Evolutionary conservation across 2,329 filamentous ascomycete genomes (phyloP).

Genomic region (Hymenoscyphus repandus): DNA sequence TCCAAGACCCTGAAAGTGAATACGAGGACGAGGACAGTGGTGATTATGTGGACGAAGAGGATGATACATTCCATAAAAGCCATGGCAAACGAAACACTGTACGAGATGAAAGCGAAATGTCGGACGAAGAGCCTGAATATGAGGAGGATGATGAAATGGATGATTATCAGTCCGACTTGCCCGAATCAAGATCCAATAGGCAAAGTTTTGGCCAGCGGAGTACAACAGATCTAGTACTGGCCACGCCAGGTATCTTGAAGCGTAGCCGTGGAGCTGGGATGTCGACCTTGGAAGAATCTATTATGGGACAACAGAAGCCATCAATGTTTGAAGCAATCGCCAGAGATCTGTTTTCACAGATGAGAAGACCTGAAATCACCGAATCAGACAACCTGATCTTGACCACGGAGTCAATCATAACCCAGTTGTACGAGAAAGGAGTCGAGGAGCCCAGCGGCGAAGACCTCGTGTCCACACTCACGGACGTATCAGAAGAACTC

Average conservation of each 20-base stretch:
- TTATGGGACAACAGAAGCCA: slow-evolving; percentile 11
- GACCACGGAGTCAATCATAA: slow-evolving; percentile 67
- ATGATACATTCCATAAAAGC: slow-evolving; percentile 34
- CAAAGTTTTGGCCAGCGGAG: slow-evolving; percentile 32
- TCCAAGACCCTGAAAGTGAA: slow-evolving; percentile 30
- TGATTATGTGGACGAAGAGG: slow-evolving; percentile 35
- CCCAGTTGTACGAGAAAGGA: slow-evolving; percentile 58
- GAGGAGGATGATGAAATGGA: slow-evolving; percentile 32
- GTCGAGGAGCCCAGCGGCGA: slow-evolving; percentile 50
- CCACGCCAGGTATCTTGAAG: slow-evolving; percentile 12
- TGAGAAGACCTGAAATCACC: slow-evolving; percentile 53
- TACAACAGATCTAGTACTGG: slow-evolving; percentile 42
- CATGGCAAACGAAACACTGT: slow-evolving; percentile 34
- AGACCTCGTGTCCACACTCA: slow-evolving; percentile 50
- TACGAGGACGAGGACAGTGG: slow-evolving; percentile 35
- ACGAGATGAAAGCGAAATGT: slow-evolving; percentile 34
- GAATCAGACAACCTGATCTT: slow-evolving; percentile 71
- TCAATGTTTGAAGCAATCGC: slow-evolving; percentile 60
- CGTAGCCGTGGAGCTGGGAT: slow-evolving; percentile 15
- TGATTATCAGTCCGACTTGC: slow-evolving; percentile 23
- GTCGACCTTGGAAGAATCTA: slow-evolving; percentile 14
- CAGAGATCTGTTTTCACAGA: slow-evolving; percentile 59
- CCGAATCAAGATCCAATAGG: slow-evolving; percentile 26
- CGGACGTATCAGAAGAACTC: slow-evolving; percentile 47
- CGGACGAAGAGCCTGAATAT: slow-evolving; percentile 37